phyloP scores from a whole-genome alignment of 352 stramenopile genomes.

The Phytophthora uliginosa region DNA sequence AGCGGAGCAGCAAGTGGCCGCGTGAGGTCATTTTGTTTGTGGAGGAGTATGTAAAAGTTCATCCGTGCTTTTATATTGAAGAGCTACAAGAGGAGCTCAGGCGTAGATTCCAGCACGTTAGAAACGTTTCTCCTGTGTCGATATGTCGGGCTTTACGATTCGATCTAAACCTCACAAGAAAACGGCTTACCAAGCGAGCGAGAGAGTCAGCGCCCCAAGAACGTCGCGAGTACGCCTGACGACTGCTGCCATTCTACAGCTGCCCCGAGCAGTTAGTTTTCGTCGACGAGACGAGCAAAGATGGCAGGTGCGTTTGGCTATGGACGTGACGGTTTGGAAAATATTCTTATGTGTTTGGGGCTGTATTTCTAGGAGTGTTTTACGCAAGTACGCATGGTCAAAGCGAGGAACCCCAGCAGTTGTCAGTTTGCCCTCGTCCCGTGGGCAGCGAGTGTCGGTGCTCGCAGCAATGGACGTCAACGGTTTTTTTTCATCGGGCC shows the following conservation, averaged over 20 bases:
- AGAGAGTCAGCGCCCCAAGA: conserved; percentile 15
- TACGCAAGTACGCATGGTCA: conserved; percentile 8
- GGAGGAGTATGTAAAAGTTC: conserved; percentile 15
- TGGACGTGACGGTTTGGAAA: too few species aligned
- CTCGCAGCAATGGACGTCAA: conserved; percentile 32
- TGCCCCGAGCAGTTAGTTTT: conserved; percentile 20
- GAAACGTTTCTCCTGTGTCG: conserved; percentile 13
- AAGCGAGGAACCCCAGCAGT: conserved; percentile 14
- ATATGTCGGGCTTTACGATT: conserved; percentile 36
- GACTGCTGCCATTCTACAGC: conserved; percentile 23
- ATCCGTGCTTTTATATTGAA: conserved; percentile 44
- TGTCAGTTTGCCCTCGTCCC: conserved; percentile 19
- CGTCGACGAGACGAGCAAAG: conserved; percentile 14
- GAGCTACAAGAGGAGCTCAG: conserved; percentile 25
- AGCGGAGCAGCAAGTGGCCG: conserved; percentile 6
- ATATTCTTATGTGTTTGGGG: too few species aligned
- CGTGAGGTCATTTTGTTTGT: conserved; percentile 21
- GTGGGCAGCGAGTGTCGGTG: conserved; percentile 26
- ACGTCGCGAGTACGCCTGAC: not conserved
- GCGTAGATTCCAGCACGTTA: conserved; percentile 1
- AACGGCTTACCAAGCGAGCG: conserved; percentile 18
- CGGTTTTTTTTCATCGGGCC: conserved; percentile 27
- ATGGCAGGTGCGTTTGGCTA: not conserved
- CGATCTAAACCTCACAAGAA: conserved; percentile 27
- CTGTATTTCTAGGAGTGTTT: not conserved